Evolutionary conservation across 2,329 filamentous ascomycete species (phyloP).

Genomic region (Pyrenophora teres): DNA sequence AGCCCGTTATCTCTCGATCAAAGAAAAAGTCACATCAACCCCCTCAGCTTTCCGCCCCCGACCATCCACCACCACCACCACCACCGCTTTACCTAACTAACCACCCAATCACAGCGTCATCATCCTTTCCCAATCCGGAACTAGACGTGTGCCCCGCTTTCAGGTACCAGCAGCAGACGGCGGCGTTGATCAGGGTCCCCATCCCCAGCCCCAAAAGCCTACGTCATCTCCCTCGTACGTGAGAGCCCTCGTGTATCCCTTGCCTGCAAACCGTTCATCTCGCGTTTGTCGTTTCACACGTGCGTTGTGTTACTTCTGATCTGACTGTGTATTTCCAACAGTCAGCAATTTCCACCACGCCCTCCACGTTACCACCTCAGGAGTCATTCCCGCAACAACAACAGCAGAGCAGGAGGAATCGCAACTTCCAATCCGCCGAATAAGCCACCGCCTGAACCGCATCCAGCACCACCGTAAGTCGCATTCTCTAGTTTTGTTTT

Average conservation of each 20-base stretch:
- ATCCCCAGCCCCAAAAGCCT: slow-evolving; percentile 19
- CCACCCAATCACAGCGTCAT: slow-evolving; percentile 26
- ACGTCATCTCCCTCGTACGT: slow-evolving; percentile 35
- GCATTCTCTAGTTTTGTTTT: neutral
- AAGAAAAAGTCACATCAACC: neutral
- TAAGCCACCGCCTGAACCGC: slow-evolving; percentile 18
- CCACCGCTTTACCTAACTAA: neutral
- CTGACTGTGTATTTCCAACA: neutral
- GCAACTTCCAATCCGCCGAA: neutral
- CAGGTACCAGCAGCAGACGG: slow-evolving; percentile 17
- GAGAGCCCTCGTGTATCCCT: slow-evolving; percentile 8
- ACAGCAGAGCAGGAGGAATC: neutral
- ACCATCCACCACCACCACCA: neutral
- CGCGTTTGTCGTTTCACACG: neutral
- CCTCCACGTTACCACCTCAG: slow-evolving; percentile 14
- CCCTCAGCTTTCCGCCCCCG: neutral
- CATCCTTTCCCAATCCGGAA: slow-evolving; percentile 30
- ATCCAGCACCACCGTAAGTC: slow-evolving; percentile 26
- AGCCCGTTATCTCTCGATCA: slow-evolving; percentile 1
- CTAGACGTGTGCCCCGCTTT: slow-evolving; percentile 19
- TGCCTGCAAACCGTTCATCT: slow-evolving; percentile 1
- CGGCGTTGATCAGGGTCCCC: slow-evolving; percentile 20
- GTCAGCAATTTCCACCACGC: neutral
- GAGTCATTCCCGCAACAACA: neutral
- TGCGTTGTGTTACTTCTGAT: too few relatives aligned